Base-by-base conservation (phyloP, 352 stramenopile species). In the Phytophthora pistaciae region DNA sequence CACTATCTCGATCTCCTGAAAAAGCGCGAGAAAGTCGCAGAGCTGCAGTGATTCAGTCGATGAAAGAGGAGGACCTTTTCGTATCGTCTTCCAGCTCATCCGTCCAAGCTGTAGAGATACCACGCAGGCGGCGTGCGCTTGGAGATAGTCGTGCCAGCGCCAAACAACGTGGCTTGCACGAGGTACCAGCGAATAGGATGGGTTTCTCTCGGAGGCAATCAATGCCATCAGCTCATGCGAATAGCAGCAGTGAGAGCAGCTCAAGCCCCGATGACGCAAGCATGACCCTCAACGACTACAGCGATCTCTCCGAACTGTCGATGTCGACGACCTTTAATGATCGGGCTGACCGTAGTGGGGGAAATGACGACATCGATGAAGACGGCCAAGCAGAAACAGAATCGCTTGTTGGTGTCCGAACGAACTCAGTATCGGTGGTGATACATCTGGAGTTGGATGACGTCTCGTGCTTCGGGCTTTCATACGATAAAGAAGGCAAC, bases 381-480 rank as follows among this genome's bases (percentile, higher is more conserved):
- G 20, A 21, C 9, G 46, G 53, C 5, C 56, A 68, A 69, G 23
- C 36, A 52, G 46, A 70, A 31, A 60, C 57, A 23, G 42, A 56
- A 18, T 46, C 58, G n/a, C 52, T 46, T 55, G 38, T 66, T 54
- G 18, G 48, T 33, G 53, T 60, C 3, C 68, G 59, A 8, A 67
- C 23, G 60, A 58, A n/a, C 46, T 5, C 56, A 53, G 29, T 82
- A 44, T 88, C 81, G 1, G 76, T 92, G 20, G 64, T 83, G 27
- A 61, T 92, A 20, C 73, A 75, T 58, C 49, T 92, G 11, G 72
- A 90, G 38, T 38, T 89, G 14, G 27, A 69, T 42, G 66, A 89
- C 53, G n/a, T 87, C 4, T 67, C 74, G 6, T 83, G 73, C 31
- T 70, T 91, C n/a, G 79, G 64, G 2, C 66, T 91, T 48, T 60